Conservation (phyloP, 148 eudicot species). For the Chenopodium album region DNA sequence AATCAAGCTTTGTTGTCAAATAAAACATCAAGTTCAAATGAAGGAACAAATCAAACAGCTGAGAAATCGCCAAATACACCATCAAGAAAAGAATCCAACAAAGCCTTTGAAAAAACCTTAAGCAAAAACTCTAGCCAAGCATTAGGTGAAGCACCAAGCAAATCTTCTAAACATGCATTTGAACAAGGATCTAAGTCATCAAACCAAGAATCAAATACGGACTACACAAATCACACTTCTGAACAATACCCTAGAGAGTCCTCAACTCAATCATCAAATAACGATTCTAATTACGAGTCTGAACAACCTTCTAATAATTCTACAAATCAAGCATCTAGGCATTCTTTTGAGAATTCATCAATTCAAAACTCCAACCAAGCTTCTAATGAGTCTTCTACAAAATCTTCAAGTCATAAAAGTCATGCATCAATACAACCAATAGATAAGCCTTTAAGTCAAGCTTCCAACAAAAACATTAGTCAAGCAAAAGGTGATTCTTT, state of each 20-base stretch:
- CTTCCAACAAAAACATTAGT: neutral
- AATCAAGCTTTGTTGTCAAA: neutral
- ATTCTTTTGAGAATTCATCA: no score
- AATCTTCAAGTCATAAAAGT: no score
- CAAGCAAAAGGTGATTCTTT: neutral
- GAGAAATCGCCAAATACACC: neutral
- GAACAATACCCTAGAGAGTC: no score
- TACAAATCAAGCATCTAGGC: no score
- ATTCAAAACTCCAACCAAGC: no score
- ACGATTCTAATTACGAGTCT: no score
- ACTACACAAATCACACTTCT: no score
- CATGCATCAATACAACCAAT: neutral
- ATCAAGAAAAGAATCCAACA: neutral
- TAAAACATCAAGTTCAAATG: neutral
- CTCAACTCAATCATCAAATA: no score
- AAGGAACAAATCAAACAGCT: neutral
- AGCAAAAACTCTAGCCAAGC: neutral
- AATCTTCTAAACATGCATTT: neutral
- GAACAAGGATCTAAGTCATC: neutral
- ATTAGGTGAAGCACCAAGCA: neutral
- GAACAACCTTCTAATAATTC: no score
- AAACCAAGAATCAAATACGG: neutral
- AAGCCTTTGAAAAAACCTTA: neutral
- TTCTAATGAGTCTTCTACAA: no score
- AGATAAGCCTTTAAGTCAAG: neutral